Base-by-base conservation (phyloP, 1,284 basidiomycete genomes). In the Schizophyllum amplum region DNA sequence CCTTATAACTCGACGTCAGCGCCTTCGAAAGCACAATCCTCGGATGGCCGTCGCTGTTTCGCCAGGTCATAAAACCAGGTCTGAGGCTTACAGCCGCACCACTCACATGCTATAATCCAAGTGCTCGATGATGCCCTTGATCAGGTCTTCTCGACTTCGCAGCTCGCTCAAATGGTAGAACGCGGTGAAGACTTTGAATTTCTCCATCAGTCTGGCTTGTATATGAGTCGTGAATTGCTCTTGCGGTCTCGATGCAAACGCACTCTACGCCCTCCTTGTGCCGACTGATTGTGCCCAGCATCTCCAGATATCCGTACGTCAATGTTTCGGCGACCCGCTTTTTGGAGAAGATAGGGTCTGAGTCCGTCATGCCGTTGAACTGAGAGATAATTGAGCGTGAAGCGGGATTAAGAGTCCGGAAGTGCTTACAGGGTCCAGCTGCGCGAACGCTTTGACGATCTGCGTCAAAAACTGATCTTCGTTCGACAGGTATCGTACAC, bases 121-220 rank as follows among this genome's bases (percentile, higher is more conserved):
- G 64, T 93, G 92, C 66, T 94, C 91, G 54, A 98, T 89, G 61
- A 98, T 92, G 9, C 86, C 87, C 65, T 87, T 90, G 61, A 95
- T 90, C 47, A 99, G 78, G 66, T 98, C 95, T 66, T 98, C 94
- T 42, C 97, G 80, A 68, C 89, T 90, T 27, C 88, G 80, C 53
- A 98, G 76, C 67, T 98, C 95, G 68, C 89, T 93, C 25, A 99
- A 73, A 65, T 94, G 92, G 66, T 99, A 98, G 67, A 99, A 92
- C 0, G 91, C 88, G 0, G 95, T 97, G 69, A 98, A 99, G 47
- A 98, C 82, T 66, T 91, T 92, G 72, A 90, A 90, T 65, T 91
- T 90, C 69, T 96, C 93, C 69, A 99, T 74, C 20, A 99, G 72
- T 51, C 93, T 95, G 63, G 5, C 25, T 53, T 53, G 15, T 23